A percentile compares a stretch with the other conserved stretches of the same genome.
These are phyloP conservation scores for Talinum fruticosum DNA, from an alignment of 148 eudicot genomes.

Conservation along the genomic window DNA sequence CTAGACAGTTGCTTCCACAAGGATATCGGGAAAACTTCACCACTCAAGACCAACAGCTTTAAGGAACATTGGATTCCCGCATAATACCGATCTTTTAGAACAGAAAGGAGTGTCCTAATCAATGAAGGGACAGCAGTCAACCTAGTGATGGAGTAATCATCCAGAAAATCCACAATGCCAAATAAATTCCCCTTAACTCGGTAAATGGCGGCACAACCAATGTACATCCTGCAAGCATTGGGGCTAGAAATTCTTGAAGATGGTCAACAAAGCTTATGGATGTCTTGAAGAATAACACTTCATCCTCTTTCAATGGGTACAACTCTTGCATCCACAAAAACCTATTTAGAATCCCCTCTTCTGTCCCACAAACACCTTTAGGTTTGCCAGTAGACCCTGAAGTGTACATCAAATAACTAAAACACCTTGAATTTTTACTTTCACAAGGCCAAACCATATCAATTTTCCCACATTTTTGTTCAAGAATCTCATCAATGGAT, in stretches of 20 bases:
- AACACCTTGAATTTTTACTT: constrained; percentile 36
- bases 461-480: constrained; percentile 36
- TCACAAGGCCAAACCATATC: constrained; percentile 68
- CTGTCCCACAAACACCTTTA: constrained; percentile 88
- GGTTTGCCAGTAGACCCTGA: constrained; percentile 94
- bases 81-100: constrained; percentile 39
- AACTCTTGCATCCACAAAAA: constrained; percentile 84
- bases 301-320: constrained; percentile 56
- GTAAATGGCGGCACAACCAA: constrained; percentile 70
- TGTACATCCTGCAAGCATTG: constrained; percentile 64
- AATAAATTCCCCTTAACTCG: constrained; percentile 56
- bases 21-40: constrained; percentile 62
- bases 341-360: constrained; percentile 76
- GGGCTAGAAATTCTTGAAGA: constrained; percentile 83
- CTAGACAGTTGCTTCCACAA: constrained; percentile 53
- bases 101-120: constrained; percentile 63
- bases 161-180: constrained; percentile 50
- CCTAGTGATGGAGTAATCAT: constrained; percentile 64
- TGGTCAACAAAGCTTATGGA: constrained; percentile 85
- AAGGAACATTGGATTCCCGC: constrained; percentile 38
- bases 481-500: constrained; percentile 35
- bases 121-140: constrained; percentile 80
- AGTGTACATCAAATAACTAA: constrained; percentile 89
- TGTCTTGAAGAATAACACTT: constrained; percentile 72
- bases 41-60: constrained; percentile 75